phyloP scores from a whole-genome alignment of 768 basidiomycete genomes.

The Rhizopogon rudus region DNA sequence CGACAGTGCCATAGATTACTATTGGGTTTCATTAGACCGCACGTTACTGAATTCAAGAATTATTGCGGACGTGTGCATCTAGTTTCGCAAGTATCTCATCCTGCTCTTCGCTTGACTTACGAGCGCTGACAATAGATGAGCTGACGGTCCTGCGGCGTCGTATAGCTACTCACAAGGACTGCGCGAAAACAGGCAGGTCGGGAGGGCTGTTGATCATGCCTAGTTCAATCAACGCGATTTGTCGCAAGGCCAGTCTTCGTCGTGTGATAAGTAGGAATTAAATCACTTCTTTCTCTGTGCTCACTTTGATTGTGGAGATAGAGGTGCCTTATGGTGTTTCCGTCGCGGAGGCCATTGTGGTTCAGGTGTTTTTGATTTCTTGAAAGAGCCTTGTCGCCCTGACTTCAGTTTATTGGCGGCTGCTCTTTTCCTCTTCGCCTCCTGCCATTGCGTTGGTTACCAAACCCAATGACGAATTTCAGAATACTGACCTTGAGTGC shows the following conservation, averaged over 20 bases:
- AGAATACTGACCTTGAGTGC: slow-evolving; percentile 40
- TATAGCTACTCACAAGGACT: slow-evolving; percentile 50
- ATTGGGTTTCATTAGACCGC: background rate
- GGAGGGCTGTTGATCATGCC: slow-evolving; percentile 50
- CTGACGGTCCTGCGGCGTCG: background rate
- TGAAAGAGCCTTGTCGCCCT: slow-evolving; percentile 1
- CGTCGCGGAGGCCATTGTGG: slow-evolving; percentile 63
- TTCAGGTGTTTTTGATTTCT: slow-evolving; percentile 28
- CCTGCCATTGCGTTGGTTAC: slow-evolving; percentile 8
- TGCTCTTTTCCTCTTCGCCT: slow-evolving; percentile 21
- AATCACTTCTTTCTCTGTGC: slow-evolving; percentile 12
- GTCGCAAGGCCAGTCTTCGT: slow-evolving; percentile 47
- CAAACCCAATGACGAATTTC: background rate
- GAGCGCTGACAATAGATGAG: slow-evolving; percentile 26
- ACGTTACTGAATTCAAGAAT: background rate
- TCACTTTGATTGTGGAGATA: slow-evolving; percentile 48
- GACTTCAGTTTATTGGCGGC: slow-evolving; percentile 13
- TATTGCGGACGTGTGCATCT: slow-evolving; percentile 27
- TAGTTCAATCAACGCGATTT: slow-evolving; percentile 56
- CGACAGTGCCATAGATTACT: too few relatives aligned
- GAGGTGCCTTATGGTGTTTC: slow-evolving; percentile 46
- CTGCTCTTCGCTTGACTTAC: slow-evolving; percentile 38
- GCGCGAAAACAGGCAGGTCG: slow-evolving; percentile 55
- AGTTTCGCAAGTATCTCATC: slow-evolving; percentile 36
- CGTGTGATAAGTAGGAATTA: background rate